Base-by-base conservation (phyloP, 2,329 filamentous ascomycete species). In the Plenodomus lindquistii region DNA sequence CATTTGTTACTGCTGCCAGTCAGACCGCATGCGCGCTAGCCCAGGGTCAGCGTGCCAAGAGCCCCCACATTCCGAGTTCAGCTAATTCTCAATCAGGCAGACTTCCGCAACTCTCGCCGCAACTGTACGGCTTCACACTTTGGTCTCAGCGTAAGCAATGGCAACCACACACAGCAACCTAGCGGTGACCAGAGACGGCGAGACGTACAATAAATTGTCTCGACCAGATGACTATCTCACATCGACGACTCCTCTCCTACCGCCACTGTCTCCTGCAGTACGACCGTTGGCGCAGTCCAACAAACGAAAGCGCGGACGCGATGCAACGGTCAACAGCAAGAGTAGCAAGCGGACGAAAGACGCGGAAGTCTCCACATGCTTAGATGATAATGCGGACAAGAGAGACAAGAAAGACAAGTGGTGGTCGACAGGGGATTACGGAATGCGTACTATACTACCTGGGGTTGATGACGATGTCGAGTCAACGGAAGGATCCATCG, bases 131-230 rank as follows among this genome's bases (percentile, higher is more conserved):
- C 24, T 31, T 31, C 4, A 15, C 27, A 31, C 27, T 4, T 15
- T 8, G 10, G 22, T 8, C 15, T 31, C 37, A 42, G 41, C 44
- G 20, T 29, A 29, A 52, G 37, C 21, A n/a, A 71, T 70, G 67
- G 59, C 62, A 11, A 52, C 49, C 36, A 37, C 48, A 13, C 59
- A 65, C 24, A 45, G 57, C 13, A 71, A 71, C 29, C 27, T 60
- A 21, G 68, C 68, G 17, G 50, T 59, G 21, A 73, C 71, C 3
- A 58, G 61, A 46, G 66, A 71, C 46, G 70, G 70, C 35, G 69
- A 54, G 27, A 40, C 46, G 2, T 73, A 73, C 54, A 73, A 73
- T 52, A 73, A 71, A 49, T 58, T 72, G 19, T 59, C 60, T 27
- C 62, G 71, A 40, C 70, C 71, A 2, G 62, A 68, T 42, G 53